Conservation (phyloP, 257 asterid genomes). For the Nyctanthes arbortristis region DNA sequence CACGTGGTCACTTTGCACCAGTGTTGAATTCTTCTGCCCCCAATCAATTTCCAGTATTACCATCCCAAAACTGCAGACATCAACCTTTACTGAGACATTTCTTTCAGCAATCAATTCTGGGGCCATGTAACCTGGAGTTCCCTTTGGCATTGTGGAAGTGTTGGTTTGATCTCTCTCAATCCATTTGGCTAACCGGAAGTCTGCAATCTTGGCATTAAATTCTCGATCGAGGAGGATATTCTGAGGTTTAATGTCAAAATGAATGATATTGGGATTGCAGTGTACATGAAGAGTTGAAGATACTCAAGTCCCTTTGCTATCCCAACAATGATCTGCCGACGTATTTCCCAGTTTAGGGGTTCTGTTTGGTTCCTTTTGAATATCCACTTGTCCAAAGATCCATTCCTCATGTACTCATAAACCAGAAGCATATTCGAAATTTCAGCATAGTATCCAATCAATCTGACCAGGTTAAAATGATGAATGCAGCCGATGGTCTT, state of each 20-base stretch:
- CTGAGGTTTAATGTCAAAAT: slow-evolving; percentile 9
- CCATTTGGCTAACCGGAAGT: slow-evolving; percentile 8
- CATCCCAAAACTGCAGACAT: slow-evolving; percentile 10
- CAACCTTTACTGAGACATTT: too few species aligned
- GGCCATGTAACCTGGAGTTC: too few species aligned
- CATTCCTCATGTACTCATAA: not conserved
- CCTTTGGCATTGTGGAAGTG: too few species aligned
- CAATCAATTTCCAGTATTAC: not conserved
- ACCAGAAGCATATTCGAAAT: slow-evolving; percentile 6
- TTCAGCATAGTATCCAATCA: not conserved
- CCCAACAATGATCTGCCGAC: not conserved
- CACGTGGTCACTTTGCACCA: not conserved
- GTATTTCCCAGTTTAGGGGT: not conserved
- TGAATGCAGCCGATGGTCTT: not conserved
- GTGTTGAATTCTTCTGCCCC: not conserved
- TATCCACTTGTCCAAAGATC: slow-evolving; percentile 10
- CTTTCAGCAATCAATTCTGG: too few species aligned
- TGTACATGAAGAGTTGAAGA: slow-evolving; percentile 9
- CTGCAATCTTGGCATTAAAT: slow-evolving; percentile 7
- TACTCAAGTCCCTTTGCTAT: slow-evolving; percentile 6
- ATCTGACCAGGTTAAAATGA: slow-evolving; percentile 5
- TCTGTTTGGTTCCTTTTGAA: not conserved
- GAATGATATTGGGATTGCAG: slow-evolving; percentile 1
- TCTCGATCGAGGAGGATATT: not conserved
- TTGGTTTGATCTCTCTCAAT: not conserved